Evolutionary conservation across 805 yeast species (phyloP).

Genomic region (Tetrapisispora pingtungensis): DNA sequence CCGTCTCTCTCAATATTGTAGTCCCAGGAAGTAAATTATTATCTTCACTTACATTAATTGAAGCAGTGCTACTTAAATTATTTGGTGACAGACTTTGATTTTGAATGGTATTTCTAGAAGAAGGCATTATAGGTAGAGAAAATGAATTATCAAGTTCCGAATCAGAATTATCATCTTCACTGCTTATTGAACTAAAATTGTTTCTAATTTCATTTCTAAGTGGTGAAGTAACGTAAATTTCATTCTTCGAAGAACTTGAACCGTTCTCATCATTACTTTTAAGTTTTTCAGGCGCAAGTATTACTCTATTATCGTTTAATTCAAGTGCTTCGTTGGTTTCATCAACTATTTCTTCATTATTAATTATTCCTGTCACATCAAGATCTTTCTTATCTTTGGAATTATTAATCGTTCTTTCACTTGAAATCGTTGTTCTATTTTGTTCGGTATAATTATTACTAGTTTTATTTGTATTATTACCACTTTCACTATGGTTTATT

Average conservation of each 20-base stretch:
- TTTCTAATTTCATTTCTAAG: conserved; percentile 1
- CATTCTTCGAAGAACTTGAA: not conserved
- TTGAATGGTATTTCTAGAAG: not conserved
- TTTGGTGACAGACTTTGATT: not conserved
- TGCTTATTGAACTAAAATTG: conserved; percentile 3
- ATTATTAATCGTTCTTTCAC: not conserved
- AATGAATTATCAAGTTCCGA: conserved; percentile 38
- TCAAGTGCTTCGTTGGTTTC: not conserved
- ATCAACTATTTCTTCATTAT: not conserved
- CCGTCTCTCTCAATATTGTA: not conserved
- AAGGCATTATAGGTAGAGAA: conserved; percentile 35
- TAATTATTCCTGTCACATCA: too few relatives aligned
- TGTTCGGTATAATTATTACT: too few relatives aligned
- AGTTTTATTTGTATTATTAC: not conserved
- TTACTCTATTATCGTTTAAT: not conserved
- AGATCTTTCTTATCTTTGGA: not conserved
- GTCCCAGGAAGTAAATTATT: not conserved
- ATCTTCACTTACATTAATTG: not conserved
- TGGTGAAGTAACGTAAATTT: conserved; percentile 3
- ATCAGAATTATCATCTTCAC: conserved; percentile 6
- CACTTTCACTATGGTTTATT: not conserved
- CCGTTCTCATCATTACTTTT: not conserved
- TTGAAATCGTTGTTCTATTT: not conserved
- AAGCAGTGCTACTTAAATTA: not conserved
- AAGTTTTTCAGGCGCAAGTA: not conserved